Evolutionary conservation across 441 rosid species (phyloP).

Genomic region (Populus hybrid): DNA sequence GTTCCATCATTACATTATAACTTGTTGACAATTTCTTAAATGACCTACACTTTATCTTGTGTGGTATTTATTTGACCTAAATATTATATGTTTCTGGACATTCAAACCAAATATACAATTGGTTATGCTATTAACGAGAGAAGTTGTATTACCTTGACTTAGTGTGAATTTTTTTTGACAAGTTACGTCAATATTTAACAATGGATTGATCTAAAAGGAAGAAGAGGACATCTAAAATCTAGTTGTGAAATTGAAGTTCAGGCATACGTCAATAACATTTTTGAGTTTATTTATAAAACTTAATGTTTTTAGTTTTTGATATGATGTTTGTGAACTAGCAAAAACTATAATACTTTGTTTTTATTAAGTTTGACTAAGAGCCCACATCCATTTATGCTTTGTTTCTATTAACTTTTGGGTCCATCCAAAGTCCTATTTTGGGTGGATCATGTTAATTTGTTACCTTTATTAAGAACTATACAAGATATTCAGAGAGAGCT

Average conservation of each 20-base stretch:
- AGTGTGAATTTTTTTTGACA: not conserved
- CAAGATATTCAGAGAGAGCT: not conserved
- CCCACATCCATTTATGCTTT: not conserved
- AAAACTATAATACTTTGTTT: not conserved
- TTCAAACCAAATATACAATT: not conserved
- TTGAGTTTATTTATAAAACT: not conserved
- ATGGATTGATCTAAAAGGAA: too few relatives aligned
- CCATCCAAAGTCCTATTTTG: not conserved
- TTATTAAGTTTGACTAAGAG: not conserved
- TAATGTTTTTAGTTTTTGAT: not conserved
- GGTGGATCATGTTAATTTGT: not conserved
- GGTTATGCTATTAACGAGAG: conserved; percentile 5
- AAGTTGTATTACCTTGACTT: conserved; percentile 6
- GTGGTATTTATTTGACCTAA: conserved; percentile 3
- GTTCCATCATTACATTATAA: not conserved
- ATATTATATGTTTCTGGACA: conserved; percentile 7
- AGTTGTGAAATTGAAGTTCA: not conserved
- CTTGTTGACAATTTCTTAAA: not conserved
- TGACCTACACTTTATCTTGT: conserved; percentile 2
- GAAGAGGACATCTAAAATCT: not conserved
- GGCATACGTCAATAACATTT: too few relatives aligned
- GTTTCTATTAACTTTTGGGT: not conserved
- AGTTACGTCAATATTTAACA: not conserved
- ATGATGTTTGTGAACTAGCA: not conserved
- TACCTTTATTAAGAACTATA: conserved; percentile 6